phyloP scores from a whole-genome alignment of 2,329 filamentous ascomycete genomes.

The Pyrenochaeta sp. region DNA sequence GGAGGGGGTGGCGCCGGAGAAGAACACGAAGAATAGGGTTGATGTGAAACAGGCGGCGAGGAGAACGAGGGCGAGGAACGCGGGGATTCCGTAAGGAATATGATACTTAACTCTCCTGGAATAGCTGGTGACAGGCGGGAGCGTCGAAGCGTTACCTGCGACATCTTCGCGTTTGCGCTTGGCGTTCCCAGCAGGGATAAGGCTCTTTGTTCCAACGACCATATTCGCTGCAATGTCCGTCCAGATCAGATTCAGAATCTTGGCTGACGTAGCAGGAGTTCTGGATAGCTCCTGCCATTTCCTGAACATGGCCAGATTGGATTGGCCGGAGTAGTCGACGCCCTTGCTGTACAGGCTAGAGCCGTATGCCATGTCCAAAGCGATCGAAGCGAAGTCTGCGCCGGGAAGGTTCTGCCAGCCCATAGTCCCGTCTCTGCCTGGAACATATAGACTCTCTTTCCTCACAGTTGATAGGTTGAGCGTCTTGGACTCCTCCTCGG shows the following conservation, averaged over 20 bases:
- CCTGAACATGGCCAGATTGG: slow-evolving; percentile 53
- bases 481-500: slow-evolving; percentile 35
- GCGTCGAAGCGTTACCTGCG: slow-evolving; percentile 12
- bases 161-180: not conserved
- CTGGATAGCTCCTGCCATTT: slow-evolving; percentile 52
- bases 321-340: slow-evolving; percentile 47
- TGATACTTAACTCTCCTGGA: slow-evolving; percentile 44
- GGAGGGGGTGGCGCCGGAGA: slow-evolving; percentile 4
- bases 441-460: slow-evolving; percentile 42
- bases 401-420: slow-evolving; percentile 46
- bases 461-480: slow-evolving; percentile 47
- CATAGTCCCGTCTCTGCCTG: slow-evolving; percentile 24
- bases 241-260: slow-evolving; percentile 57
- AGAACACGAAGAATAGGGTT: slow-evolving; percentile 6
- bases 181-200: slow-evolving; percentile 2
- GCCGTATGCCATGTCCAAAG: slow-evolving; percentile 30
- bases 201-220: slow-evolving; percentile 51
- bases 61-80: slow-evolving; percentile 24
- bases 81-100: slow-evolving; percentile 46
- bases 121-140: slow-evolving; percentile 35
- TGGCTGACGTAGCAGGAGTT: slow-evolving; percentile 32
- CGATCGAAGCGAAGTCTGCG: slow-evolving; percentile 40
- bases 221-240: slow-evolving; percentile 56
- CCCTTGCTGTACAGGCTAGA: slow-evolving; percentile 5
- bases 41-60: not conserved